These are phyloP conservation scores for Dysphania ambrosioides DNA, from an alignment of 148 eudicot species.

Conservation along the genomic window DNA sequence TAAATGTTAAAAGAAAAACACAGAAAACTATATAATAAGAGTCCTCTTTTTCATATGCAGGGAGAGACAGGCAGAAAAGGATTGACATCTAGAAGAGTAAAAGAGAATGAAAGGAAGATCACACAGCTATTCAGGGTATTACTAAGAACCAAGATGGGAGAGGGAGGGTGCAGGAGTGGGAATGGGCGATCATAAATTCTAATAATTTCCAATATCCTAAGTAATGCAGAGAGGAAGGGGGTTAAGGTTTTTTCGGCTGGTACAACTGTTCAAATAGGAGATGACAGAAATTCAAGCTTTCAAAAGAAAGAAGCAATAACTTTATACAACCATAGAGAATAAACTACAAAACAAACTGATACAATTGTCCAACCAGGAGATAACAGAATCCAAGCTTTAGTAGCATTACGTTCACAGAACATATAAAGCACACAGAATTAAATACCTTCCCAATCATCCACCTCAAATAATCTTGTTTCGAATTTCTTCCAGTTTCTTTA, in stretches of 20 bases:
- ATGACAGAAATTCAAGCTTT: background rate
- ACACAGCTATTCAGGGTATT: no score
- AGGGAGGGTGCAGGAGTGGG: no score
- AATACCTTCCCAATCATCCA: conserved; percentile 14
- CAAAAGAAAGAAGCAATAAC: no score
- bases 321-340: background rate
- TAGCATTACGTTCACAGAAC: background rate
- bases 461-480: conserved; percentile 79
- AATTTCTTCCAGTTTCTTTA: conserved; percentile 95
- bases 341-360: background rate
- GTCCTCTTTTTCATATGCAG: no score
- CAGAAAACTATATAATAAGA: no score
- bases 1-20: no score
- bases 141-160: no score
- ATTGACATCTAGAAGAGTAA: no score
- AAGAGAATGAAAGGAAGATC: no score
- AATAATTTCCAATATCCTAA: no score
- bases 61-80: no score
- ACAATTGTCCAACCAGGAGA: background rate
- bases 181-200: no score
- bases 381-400: background rate
- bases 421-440: background rate
- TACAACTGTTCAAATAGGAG: background rate
- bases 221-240: background rate
- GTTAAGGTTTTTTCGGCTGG: background rate